Evolutionary conservation across 83 land plant genomes (phyloP).

Genomic region (Picea abies): DNA sequence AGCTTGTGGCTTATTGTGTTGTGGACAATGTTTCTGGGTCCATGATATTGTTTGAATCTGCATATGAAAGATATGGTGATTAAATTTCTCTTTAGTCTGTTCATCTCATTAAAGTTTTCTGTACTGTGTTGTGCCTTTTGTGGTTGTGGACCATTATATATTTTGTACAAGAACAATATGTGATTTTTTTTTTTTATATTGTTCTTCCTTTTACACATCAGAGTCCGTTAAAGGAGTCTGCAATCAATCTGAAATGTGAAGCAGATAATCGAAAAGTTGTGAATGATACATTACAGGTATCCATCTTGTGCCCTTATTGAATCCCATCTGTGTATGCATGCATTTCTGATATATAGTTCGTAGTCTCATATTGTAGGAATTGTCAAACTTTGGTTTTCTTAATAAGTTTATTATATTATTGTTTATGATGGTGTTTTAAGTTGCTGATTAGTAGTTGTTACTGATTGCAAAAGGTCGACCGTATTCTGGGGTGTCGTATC

Average conservation of each 20-base stretch:
- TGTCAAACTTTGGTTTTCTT: background rate
- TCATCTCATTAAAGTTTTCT: background rate
- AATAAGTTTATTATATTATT: too few species aligned
- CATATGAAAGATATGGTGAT: background rate
- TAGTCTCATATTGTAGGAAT: background rate
- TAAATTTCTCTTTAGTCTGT: too few species aligned
- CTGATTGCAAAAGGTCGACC: slow-evolving; percentile 57
- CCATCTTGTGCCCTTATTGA: background rate
- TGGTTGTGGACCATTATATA: background rate
- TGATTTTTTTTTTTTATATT: background rate
- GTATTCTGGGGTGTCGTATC: slow-evolving; percentile 92
- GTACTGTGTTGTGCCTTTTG: background rate
- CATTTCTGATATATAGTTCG: background rate
- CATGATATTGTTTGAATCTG: background rate
- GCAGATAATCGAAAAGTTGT: slow-evolving; percentile 21
- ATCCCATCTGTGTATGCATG: background rate
- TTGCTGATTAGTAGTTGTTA: background rate
- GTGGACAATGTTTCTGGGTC: background rate
- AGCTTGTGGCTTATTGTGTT: background rate
- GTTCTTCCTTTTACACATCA: slow-evolving; percentile 19
- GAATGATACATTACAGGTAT: slow-evolving; percentile 40
- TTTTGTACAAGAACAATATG: background rate
- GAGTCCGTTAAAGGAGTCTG: slow-evolving; percentile 21
- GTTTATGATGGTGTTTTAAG: background rate
- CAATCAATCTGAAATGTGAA: slow-evolving; percentile 27